phyloP scores from a whole-genome alignment of 139 green algal genomes.

The Chlamydomonas sphaeroides region DNA sequence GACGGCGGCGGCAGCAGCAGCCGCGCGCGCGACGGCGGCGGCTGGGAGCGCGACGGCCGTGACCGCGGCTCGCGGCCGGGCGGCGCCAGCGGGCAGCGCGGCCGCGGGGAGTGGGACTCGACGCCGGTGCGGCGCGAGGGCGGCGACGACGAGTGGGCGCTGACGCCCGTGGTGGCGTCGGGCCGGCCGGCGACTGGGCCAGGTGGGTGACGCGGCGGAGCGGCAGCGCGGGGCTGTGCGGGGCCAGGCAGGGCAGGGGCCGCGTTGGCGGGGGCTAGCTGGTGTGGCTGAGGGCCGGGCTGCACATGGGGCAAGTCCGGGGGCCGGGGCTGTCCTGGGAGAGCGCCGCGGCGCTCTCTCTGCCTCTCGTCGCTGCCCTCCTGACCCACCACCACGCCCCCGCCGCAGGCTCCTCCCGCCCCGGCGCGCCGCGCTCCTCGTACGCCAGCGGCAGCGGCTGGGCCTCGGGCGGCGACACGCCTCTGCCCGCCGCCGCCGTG shows the following conservation, averaged over 20 bases:
- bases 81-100: conserved; percentile 13
- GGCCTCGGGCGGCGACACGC: conserved; percentile 34
- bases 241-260: not conserved
- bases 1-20: not conserved
- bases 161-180: conserved; percentile 43
- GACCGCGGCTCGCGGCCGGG: not conserved
- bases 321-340: no score
- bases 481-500: conserved; percentile 50
- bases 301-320: no score
- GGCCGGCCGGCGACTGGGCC: not conserved
- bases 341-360: no score
- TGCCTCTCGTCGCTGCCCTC: no score
- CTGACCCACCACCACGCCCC: no score
- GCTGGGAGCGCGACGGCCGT: not conserved
- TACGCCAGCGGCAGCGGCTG: conserved; percentile 32
- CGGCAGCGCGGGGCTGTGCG: not conserved
- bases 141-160: conserved; percentile 46
- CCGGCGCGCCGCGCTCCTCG: conserved; percentile 21
- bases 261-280: no score
- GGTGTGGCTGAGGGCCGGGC: no score
- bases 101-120: conserved; percentile 4
- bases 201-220: not conserved
- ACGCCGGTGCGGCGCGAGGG: conserved; percentile 19
- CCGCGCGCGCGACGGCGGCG: not conserved
- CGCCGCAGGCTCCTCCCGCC: conserved; percentile 1